phyloP scores from a whole-genome alignment of 371 early-diverging fungal genomes.

The Mucor saturninus region DNA sequence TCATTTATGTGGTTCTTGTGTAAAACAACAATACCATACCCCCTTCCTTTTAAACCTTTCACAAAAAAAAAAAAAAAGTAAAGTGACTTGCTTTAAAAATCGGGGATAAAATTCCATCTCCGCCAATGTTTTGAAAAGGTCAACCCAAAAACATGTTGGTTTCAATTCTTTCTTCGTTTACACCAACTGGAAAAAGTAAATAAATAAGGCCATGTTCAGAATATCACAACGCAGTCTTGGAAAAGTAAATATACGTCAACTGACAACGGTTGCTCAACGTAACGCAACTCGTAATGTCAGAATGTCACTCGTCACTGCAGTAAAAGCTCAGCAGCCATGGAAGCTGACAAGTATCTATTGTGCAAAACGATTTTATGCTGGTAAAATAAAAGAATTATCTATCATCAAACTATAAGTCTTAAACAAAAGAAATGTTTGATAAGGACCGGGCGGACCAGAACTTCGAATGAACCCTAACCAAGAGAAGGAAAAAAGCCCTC shows the following conservation, averaged over 20 bases:
- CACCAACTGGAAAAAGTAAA: neutral
- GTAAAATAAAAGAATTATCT: slow-evolving; percentile 3
- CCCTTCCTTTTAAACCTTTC: neutral
- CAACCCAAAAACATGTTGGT: neutral
- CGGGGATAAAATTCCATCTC: too few relatives aligned
- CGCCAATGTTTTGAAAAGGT: too few relatives aligned
- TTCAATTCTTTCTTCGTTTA: neutral
- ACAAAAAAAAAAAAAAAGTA: neutral
- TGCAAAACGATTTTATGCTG: slow-evolving; percentile 22
- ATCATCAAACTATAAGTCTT: neutral
- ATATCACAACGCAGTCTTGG: neutral
- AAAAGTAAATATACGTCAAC: neutral
- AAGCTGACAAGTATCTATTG: slow-evolving; percentile 1
- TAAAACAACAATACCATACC: slow-evolving; percentile 3
- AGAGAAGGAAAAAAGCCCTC: slow-evolving; percentile 41
- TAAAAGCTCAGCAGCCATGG: slow-evolving; percentile 4
- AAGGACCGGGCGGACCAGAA: slow-evolving; percentile 31
- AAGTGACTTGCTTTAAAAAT: neutral
- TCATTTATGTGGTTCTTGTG: neutral
- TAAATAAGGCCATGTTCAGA: neutral
- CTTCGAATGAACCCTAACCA: slow-evolving; percentile 49
- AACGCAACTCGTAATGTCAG: neutral
- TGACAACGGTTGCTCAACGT: slow-evolving; percentile 1
- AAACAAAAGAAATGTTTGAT: slow-evolving; percentile 5
- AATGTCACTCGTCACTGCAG: neutral